Evolutionary conservation across 2,329 filamentous ascomycete species (phyloP).

Genomic region (Venturia nashicola): DNA sequence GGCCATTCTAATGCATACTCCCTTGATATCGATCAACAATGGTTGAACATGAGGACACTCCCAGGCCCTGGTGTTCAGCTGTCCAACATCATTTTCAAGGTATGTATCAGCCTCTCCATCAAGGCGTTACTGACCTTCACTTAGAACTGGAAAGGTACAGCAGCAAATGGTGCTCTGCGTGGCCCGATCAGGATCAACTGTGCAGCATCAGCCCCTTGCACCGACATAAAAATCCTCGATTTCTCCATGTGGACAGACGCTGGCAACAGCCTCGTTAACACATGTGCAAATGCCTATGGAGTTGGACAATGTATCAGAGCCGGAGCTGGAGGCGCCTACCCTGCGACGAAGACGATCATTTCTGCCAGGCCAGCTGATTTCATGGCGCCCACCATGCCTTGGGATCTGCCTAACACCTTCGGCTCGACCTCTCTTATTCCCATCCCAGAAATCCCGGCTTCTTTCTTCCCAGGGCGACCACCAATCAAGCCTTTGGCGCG

Average conservation of each 20-base stretch:
- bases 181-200: conserved; percentile 43
- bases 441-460: conserved; percentile 28
- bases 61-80: conserved; percentile 40
- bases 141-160: conserved; percentile 43
- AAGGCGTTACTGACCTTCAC: neutral
- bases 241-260: conserved; percentile 42
- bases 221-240: conserved; percentile 36
- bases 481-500: conserved; percentile 20
- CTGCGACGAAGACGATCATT: conserved; percentile 22
- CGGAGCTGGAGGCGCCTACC: conserved; percentile 18
- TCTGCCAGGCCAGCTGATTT: conserved; percentile 26
- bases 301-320: conserved; percentile 33
- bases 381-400: conserved; percentile 25
- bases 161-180: conserved; percentile 35
- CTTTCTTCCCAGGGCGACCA: conserved; percentile 26
- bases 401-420: conserved; percentile 19
- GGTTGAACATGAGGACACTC: conserved; percentile 30
- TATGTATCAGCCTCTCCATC: conserved; percentile 4
- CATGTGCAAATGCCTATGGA: conserved; percentile 38
- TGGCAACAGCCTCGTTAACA: conserved; percentile 29
- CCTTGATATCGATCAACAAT: conserved; percentile 43
- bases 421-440: conserved; percentile 18
- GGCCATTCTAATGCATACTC: conserved; percentile 48
- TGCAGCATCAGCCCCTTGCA: conserved; percentile 39
- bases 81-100: conserved; percentile 37